phyloP scores from a whole-genome alignment of 345 rosid genomes.

The Citrus sinensis region DNA sequence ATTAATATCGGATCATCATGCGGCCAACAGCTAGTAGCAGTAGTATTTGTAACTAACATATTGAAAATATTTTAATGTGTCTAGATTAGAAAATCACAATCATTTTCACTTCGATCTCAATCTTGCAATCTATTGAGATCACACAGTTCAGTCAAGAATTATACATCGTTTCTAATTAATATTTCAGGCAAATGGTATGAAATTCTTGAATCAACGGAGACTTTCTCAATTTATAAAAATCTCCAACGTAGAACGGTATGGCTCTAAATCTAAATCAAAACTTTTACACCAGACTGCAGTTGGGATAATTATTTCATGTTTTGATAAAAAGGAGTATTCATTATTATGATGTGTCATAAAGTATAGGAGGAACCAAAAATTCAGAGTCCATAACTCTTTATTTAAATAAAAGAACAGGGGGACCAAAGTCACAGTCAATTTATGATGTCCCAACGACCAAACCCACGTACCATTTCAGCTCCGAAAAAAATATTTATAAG shows the following conservation, averaged over 20 bases:
- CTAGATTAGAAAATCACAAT: background rate
- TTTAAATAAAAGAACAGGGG: background rate
- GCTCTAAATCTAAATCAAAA: background rate
- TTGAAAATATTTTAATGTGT: background rate
- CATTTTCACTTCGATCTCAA: background rate
- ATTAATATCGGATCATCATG: background rate
- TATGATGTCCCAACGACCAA: slow-evolving; percentile 11
- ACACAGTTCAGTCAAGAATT: background rate
- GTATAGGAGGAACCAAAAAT: background rate
- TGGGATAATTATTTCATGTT: background rate
- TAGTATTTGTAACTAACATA: background rate
- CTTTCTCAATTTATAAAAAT: no score
- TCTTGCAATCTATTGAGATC: background rate
- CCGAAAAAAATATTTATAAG: slow-evolving; percentile 18
- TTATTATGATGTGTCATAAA: background rate
- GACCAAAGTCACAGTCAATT: background rate
- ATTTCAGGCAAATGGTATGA: background rate
- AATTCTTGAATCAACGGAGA: background rate
- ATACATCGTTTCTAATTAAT: background rate
- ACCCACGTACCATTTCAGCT: slow-evolving; percentile 1
- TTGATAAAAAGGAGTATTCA: background rate
- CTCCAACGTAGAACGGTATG: background rate
- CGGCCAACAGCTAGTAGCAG: background rate
- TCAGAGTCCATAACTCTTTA: background rate
- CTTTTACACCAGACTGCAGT: background rate